Base-by-base conservation (phyloP, 2,329 filamentous ascomycete genomes). In the Colletotrichum limetticola region DNA sequence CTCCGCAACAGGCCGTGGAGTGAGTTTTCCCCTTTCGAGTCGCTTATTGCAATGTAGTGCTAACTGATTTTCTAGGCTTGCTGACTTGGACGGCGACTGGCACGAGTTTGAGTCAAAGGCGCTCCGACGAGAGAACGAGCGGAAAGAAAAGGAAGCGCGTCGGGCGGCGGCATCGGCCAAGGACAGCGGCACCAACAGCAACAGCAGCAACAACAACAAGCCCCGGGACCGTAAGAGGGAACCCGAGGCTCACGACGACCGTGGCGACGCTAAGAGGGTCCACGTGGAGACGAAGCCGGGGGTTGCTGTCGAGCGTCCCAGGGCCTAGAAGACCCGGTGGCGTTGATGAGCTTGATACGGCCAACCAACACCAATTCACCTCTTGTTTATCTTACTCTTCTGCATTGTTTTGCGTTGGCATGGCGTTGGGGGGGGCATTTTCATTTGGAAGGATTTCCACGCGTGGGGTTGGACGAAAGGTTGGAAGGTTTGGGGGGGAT, bases 61-160 rank as follows among this genome's bases (percentile, higher is more conserved):
- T 85, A 78, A 86, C 79, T 76, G 73, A 78, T 65, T 12, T 24
- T 66, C 71, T 75, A 94, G 93, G 78, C 89, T 99, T 62, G 91
- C 92, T 72, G 86, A 92, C 61, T 88, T 99, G 35, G 91, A 97
- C 77, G 97, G 97, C 26, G 97, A 99, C 78, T 99, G 97, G 97
- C 97, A 99, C 80, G 97, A 99, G 81, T 98, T 98, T 78, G 97
- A 99, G 84, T 97, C 95, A 68, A 99, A 99, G 84, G 95, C 95
- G 19, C 87, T 98, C 30, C 89, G 97, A 37, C 97, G 97, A 77
- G 95, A 98, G 82, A 96, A 95, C 77, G 94, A 97, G 81, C 90
- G 90, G 67, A 87, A 86, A 74, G 88, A 90, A 32, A 85, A 86
- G 69, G 88, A 90, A 66, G 87, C 86, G 8, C 83, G 85, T 4